Evolutionary conservation across 2,329 filamentous ascomycete genomes (phyloP), one percentile per base, ranked within the genome.

Genomic region (Hypoxylon sp.): DNA sequence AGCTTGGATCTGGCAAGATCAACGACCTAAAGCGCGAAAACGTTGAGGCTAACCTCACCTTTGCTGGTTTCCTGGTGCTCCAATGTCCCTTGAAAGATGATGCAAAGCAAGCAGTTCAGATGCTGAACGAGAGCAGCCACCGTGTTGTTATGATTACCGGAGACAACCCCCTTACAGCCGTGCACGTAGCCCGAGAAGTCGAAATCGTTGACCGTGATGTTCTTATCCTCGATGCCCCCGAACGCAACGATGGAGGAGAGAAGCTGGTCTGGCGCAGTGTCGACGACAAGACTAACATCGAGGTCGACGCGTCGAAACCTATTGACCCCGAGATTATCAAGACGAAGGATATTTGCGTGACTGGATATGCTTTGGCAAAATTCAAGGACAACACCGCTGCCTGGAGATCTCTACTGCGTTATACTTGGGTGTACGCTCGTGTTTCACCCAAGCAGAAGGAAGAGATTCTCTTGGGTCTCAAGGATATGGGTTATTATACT

Each of bases 371-470:
- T 43, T 83, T 99, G 54, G 86, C 90, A 54, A 95, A 96, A 77
- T 96, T 96, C 83, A 92, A 91, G 79, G 91, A 87, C 58, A 91
- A 97, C 74, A 71, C 49, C 78, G 54, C 86, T 58, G 93, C 89
- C 50, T 91, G 94, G 79, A 83, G 86, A 55, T 87, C 92, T 57
- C 84, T 99, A 52, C 85, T 98, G 30, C 90, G 94, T 51, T 87
- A 98, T 78, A 89, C 94, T 13, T 99, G 95, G 95, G 95, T 99
- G 4, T 99, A 99, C 75, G 95, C 95, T 69, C 93, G 95, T 74
- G 95, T 99, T 8, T 99, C 95, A 1, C 95, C 95, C 7, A 97
- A 97, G 84, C 95, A 99, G 75, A 99, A 99, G 82, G 95, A 99
- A 78, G 94, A 98, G 56, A 98, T 99, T 74, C 85, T 99, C n/a